Base-by-base conservation (phyloP, 495 filamentous ascomycete species). In the Venustampulla echinocandica region DNA sequence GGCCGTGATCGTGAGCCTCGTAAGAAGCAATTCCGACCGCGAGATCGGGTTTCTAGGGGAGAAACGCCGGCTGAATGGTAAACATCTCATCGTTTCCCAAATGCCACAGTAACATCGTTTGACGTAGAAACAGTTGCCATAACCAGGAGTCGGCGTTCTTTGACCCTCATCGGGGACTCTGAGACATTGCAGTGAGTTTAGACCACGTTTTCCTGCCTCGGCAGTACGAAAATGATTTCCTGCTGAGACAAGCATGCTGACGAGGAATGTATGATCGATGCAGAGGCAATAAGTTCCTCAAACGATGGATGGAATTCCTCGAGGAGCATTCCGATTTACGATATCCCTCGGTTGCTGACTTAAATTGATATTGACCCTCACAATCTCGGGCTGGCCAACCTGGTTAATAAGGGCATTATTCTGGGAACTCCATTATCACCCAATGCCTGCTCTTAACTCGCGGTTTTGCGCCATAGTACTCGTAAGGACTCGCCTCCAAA, bases 1-100 rank as follows among this genome's bases (percentile, higher is more conserved):
- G 41, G 92, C 85, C 2, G 83, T 99, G 28, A 77, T 99, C 24
- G 79, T 99, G 14, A 88, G 79, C 61, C 70, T 96, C 18, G 92
- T 99, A 28, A 73, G 92, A 52, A 95, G 89, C 64, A 97, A 97
- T 65, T 54, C 75, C 15, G 79, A 85, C 42, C 74, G 82, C 20
- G 89, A 96, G 64, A 88, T 95, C 10, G 92, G 92, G 11, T 98
- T 99, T 59, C 67, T 99, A 40, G 85, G 77, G n/a, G 92, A 99
- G 68, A 90, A 88, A 66, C 70, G 92, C 41, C 73, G 92, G 40
- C 62, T 97, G 50, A 99, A 99, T 63, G 92, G 87, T 90, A 59
- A 43, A 38, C 30, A 14, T 38, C 28, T 17, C 13, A 37, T 43
- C 41, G 28, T 9, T 23, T 6, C 17, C 4, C 7, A 15, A 15